Conservation (phyloP, 371 early-diverging fungal genomes). For the Amoeboaphelidium protococcarum region DNA sequence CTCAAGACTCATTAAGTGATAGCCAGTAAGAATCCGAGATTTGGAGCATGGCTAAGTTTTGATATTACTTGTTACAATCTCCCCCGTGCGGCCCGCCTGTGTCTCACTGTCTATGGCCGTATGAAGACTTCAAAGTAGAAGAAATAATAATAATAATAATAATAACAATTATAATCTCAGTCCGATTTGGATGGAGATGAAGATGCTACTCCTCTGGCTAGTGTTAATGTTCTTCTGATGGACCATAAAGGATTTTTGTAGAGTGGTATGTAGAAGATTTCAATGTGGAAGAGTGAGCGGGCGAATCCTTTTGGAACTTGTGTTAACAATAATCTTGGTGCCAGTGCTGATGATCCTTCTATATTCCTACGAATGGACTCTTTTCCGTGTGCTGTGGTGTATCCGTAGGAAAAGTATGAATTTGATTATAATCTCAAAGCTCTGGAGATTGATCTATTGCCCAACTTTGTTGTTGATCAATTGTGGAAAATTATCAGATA, state of each 20-base stretch:
- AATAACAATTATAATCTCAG: too few species aligned
- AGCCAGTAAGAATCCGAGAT: not conserved
- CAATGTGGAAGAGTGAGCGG: constrained; percentile 1
- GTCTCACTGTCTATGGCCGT: constrained; percentile 1
- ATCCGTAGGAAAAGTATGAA: not conserved
- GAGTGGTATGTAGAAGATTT: not conserved
- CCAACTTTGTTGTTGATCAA: not conserved
- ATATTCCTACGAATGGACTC: not conserved
- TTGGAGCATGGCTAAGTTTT: constrained; percentile 1
- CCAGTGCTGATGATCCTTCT: not conserved
- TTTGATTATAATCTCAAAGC: not conserved
- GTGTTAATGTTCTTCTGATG: constrained; percentile 3
- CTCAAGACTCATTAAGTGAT: not conserved
- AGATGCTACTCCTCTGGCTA: not conserved
- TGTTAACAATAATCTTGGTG: too few species aligned
- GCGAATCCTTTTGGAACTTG: constrained; percentile 1
- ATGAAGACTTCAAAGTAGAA: not conserved
- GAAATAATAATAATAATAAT: too few species aligned
- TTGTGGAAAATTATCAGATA: not conserved
- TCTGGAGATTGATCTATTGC: not conserved
- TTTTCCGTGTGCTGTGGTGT: constrained; percentile 3
- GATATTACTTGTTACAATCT: constrained; percentile 1
- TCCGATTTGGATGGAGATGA: not conserved
- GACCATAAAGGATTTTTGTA: not conserved
- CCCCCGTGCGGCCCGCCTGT: constrained; percentile 1